Base-by-base conservation (phyloP, 805 yeast species). In the Candida stauntonica region DNA sequence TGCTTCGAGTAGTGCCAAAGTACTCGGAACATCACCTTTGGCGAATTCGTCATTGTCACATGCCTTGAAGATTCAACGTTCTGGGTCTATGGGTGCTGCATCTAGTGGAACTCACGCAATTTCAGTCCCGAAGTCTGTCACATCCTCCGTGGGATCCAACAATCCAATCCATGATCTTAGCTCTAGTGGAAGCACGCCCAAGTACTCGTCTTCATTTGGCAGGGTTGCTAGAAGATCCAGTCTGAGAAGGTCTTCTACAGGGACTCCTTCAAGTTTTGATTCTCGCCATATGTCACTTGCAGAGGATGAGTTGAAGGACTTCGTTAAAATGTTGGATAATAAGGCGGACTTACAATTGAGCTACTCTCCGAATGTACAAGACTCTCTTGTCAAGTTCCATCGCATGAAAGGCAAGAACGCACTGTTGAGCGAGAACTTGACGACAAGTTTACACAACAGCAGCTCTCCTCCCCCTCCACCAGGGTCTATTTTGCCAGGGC, bases 161-260 rank as follows among this genome's bases (percentile, higher is more conserved):
- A 36, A 33, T 18, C 29, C 28, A 2, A 23, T 28, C 17, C 50
- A 47, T 14, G 51, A 58, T 17, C 58, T 62, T 27, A 60, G 64
- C 26, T 61, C 64, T 34, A 67, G 68, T 54, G 71, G 62, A 5
- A 55, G 68, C 18, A 66, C 80, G 0, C 81, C 85, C 2, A 70
- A 79, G 46, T 82, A 80, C 47, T 73, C 86, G 3, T 78, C 91
- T 1, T 80, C 89, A 0, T 81, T 81, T 58, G 85, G 86, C 0
- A 78, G 80, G n/a, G 63, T 85, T 34, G 70, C 81, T n/a, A 66
- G 84, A 17, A 62, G 63, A 35, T 63, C 75, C 9, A 61, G 69
- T 42, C 39, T 63, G 12, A 60, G 63, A 43, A 54, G 66, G 39
- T 57, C 67, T 4, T 61, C 61, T 9, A 51, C 50, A 23, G 52